A percentile compares a stretch with the other conserved stretches of the same genome.
Evolutionary conservation across 2,329 filamentous ascomycete genomes (phyloP).

Genomic region (Trichoderma afroharzianum): DNA sequence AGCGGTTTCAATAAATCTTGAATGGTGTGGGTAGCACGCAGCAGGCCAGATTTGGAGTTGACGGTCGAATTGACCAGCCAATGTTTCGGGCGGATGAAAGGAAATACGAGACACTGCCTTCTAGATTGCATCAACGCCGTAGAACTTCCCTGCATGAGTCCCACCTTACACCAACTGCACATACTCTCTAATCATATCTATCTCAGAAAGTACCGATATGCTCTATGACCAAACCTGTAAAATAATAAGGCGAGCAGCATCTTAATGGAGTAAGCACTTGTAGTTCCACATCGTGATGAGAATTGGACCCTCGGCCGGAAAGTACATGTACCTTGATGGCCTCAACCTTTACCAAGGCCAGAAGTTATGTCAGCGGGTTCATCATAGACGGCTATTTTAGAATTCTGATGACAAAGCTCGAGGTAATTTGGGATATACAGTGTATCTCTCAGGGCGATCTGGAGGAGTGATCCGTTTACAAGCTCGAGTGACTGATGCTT

Average conservation of each 20-base stretch:
- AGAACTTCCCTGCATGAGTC: neutral
- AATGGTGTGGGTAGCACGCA: neutral
- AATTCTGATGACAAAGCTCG: neutral
- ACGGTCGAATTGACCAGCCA: neutral
- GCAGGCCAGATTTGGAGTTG: neutral
- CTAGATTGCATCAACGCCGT: neutral
- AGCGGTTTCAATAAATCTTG: neutral
- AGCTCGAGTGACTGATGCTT: neutral
- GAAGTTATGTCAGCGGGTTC: neutral
- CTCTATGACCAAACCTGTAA: neutral
- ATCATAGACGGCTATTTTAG: neutral
- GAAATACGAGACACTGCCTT: neutral
- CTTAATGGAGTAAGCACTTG: neutral
- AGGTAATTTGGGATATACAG: neutral
- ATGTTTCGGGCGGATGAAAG: neutral
- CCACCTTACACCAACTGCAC: neutral
- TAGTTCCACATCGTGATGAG: neutral
- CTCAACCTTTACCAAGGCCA: neutral
- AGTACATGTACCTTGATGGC: neutral
- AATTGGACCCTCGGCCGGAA: neutral
- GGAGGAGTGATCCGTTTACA: neutral
- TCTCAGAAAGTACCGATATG: neutral
- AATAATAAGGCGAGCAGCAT: neutral
- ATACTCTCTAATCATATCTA: neutral
- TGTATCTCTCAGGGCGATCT: neutral